Base-by-base conservation (phyloP, 306 rosid species). In the Ochetophila trinervis region DNA sequence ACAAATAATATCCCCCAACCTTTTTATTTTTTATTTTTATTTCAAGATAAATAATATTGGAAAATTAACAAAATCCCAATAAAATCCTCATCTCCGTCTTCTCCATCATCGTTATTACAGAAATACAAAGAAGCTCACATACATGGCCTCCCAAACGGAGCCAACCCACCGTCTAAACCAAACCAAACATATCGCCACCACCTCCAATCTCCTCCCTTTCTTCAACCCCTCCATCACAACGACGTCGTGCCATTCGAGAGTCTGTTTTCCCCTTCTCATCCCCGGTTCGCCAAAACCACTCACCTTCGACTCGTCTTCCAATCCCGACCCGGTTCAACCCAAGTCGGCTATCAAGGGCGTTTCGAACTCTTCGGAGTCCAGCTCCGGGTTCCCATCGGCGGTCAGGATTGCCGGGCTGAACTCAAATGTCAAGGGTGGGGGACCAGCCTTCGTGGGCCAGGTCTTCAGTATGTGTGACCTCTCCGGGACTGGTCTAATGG, bases 381-480 rank as follows among this genome's bases (percentile, higher is more conserved):
- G 13, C 71, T 67, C 87, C 16, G 68, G 76, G 50, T 84, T 81
- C 62, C 85, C 89, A 2, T 77, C 85, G 0, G 44, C 85, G 27
- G 82, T 87, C 12, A 77, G 90, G 66, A 74, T 94, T 19, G 27
- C 87, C 10, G 65, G 79, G 11, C 72, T 79, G 45, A 81, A 73
- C 60, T 71, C 86, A 3, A 70, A 77, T 57, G 78, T 70, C 20
- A 84, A 79, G 62, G 62, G 75, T 4, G 81, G 85, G 11, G 96
- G 99, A 21, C 99, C 99, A 3, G 99, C 97, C 42, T 94, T 94
- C 68, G 99, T 94, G 10, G 99, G 97, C 23, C 97, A 94, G 85
- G 99, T 94, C 14, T 90, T 94, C 86, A 88, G 97, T 42, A 90
- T 90, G 96, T 90, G 99, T 58, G 97, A 94, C 81, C 97, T 94